Conservation (phyloP, 2,329 filamentous ascomycete genomes). For the Hypoxylon sp. region DNA sequence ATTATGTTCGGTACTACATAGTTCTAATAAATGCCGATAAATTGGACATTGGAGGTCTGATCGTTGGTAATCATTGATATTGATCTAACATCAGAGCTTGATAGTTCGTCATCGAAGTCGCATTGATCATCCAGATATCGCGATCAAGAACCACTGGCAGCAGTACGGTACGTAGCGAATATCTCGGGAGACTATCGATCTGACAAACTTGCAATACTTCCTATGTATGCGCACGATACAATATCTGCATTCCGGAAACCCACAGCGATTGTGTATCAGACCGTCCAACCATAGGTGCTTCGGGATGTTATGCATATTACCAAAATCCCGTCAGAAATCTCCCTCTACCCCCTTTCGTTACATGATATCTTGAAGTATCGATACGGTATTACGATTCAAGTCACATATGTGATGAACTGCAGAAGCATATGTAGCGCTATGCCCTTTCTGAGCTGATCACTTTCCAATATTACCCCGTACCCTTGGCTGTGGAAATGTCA, state of each 20-base stretch:
- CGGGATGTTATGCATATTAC: slow-evolving; percentile 21
- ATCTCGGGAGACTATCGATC: slow-evolving; percentile 37
- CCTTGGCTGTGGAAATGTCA: slow-evolving; percentile 25
- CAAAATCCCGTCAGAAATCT: slow-evolving; percentile 1
- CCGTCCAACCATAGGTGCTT: slow-evolving; percentile 31
- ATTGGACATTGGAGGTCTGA: slow-evolving; percentile 21
- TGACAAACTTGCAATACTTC: slow-evolving; percentile 27
- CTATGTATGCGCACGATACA: slow-evolving; percentile 30
- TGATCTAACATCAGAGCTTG: slow-evolving; percentile 31
- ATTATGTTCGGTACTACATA: slow-evolving; percentile 29
- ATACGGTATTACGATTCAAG: slow-evolving; percentile 11
- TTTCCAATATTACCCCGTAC: slow-evolving; percentile 30
- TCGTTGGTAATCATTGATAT: slow-evolving; percentile 32
- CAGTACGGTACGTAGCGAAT: slow-evolving; percentile 26
- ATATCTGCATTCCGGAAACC: slow-evolving; percentile 34
- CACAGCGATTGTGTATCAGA: slow-evolving; percentile 34
- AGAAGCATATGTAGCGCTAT: slow-evolving; percentile 32
- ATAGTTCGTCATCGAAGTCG: slow-evolving; percentile 15
- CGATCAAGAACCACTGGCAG: slow-evolving; percentile 21
- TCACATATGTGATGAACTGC: slow-evolving; percentile 39
- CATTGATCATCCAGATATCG: slow-evolving; percentile 19
- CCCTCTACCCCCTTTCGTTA: slow-evolving; percentile 26
- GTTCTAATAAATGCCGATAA: slow-evolving; percentile 34
- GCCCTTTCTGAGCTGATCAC: slow-evolving; percentile 34
- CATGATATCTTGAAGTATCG: slow-evolving; percentile 21